Base-by-base conservation (phyloP, 371 early-diverging fungal genomes). In the Saksenaea oblongispora region DNA sequence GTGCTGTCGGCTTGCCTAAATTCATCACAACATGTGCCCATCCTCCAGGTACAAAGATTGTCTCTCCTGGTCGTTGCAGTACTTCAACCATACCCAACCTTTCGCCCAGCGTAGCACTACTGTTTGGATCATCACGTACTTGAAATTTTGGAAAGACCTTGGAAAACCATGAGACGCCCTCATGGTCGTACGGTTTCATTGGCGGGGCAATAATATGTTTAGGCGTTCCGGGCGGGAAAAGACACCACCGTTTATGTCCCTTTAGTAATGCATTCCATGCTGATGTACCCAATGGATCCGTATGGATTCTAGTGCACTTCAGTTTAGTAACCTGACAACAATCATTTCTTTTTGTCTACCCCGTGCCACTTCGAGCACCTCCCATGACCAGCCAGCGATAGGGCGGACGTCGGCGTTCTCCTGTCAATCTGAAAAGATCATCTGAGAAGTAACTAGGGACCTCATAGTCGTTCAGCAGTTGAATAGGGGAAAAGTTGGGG, bases 21-120 rank as follows among this genome's bases (percentile, higher is more conserved):
- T 94, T 94, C 81, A 94, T 89, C 9, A 94, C 94, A 9, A 91
- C 88, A 69, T 93, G 94, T 1, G 83, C 73, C 94, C 94, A 93
- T 0, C 92, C 94, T 34, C 92, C 91, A 22, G 94, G 94, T 0
- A 94, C 93, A 76, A 89, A 94, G 39, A 94, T 89, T 9, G 88
- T 91, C 73, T 93, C 92, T 0, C 92, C 92, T 1, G 92, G 92
- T 18, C 80, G 70, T 62, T 94, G 94, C 35, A 91, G 60, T 5
- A 90, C 86, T 56, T 94, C 85, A 2, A 91, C 71, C 88, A 92
- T 89, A 0, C 89, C 91, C 42, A 84, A 76, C 59, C 79, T 65
- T 56, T 90, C 81, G 17, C 84, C 87, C 15, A 85, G 58, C 2
- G 83, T 82, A 35, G 61, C 64, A 9, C 63, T 41, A 24, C 65